Percentiles rank a stretch among this genome's conserved stretches.
phyloP scores from a whole-genome alignment of 2,329 filamentous ascomycete genomes.

The Aspergillus sp. region DNA sequence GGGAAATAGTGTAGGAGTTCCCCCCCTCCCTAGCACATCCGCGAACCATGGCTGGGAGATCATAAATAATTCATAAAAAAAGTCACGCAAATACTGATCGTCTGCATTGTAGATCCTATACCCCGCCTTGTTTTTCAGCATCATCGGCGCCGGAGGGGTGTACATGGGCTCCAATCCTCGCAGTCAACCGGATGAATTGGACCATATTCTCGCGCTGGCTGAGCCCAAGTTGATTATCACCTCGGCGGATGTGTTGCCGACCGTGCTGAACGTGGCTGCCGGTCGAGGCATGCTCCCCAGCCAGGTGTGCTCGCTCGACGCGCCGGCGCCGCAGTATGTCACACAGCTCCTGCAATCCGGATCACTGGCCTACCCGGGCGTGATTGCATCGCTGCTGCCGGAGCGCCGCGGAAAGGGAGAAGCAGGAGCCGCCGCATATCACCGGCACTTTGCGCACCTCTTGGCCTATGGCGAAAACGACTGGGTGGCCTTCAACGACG shows the following conservation, averaged over 20 bases:
- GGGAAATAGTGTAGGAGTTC: conserved; percentile 32
- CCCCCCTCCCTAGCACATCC: conserved; percentile 1
- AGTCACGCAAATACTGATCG: neutral
- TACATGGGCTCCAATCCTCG: conserved; percentile 46
- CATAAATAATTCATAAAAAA: neutral
- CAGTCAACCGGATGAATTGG: conserved; percentile 41
- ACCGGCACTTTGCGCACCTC: conserved; percentile 29
- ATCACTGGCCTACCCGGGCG: conserved; percentile 15
- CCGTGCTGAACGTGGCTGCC: conserved; percentile 27
- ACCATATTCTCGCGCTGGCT: conserved; percentile 39
- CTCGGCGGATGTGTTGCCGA: conserved; percentile 29
- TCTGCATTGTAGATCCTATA: conserved; percentile 27
- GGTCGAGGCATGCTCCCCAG: conserved; percentile 22
- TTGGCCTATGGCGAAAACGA: conserved; percentile 39
- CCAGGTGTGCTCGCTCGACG: conserved; percentile 32
- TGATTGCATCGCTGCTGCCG: conserved; percentile 10
- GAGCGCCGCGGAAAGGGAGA: conserved; percentile 1
- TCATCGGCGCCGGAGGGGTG: conserved; percentile 41
- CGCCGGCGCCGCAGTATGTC: conserved; percentile 21
- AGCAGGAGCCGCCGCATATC: conserved; percentile 5
- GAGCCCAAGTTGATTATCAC: conserved; percentile 42
- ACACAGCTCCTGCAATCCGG: conserved; percentile 21
- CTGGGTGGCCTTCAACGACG: conserved; percentile 42
- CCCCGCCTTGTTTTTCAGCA: conserved; percentile 30
- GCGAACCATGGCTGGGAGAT: no score